Base-by-base conservation (phyloP, 2,329 filamentous ascomycete species). In the Cercospora sp. region DNA sequence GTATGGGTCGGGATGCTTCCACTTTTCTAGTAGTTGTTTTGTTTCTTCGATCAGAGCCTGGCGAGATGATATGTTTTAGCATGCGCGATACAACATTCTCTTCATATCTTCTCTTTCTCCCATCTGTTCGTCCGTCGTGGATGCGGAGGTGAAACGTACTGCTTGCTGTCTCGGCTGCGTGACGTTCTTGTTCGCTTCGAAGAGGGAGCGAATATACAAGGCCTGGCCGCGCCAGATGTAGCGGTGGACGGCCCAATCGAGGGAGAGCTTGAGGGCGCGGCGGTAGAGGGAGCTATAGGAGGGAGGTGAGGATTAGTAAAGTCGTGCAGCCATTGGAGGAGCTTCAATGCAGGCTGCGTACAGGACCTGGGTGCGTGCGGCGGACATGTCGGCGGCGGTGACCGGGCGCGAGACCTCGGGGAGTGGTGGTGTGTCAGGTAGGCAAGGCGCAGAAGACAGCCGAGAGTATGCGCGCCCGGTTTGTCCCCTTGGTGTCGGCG, bases 1-100 rank as follows among this genome's bases (percentile, higher is more conserved):
- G 80, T 97, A 98, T 34, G 95, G 94, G 80, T 99, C 95, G 3
- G 95, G 95, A 78, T 99, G 95, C 83, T 98, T 98, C 94, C 94
- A 99, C 81, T 90, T 91, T 77, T 95, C 89, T 71, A 99, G 84
- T 68, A 97, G 80, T 74, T 90, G 90, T 81, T 98, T 94, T 4
- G 95, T 94, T 82, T 97, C 93, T 70, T 89, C 88, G 73, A 98
- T 86, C 67, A 99, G 82, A 61, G 88, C 89, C 95, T 99, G 26
- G 51, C 5, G 21, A 12, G 32, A 34, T 3, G 32, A 34, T 45
- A 8, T 7, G 13, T 7, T n/a, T 45, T 21, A 45, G 43, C 18
- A 49, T 21, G 18, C 3, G 43, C 43, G n/a, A 16, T 12, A 10
- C 0, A 24, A 7, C 21, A 28, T 3, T 3, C 9, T 26, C 30